Base-by-base conservation (phyloP, 1,284 basidiomycete genomes). In the Ganoderma leucocontextum region DNA sequence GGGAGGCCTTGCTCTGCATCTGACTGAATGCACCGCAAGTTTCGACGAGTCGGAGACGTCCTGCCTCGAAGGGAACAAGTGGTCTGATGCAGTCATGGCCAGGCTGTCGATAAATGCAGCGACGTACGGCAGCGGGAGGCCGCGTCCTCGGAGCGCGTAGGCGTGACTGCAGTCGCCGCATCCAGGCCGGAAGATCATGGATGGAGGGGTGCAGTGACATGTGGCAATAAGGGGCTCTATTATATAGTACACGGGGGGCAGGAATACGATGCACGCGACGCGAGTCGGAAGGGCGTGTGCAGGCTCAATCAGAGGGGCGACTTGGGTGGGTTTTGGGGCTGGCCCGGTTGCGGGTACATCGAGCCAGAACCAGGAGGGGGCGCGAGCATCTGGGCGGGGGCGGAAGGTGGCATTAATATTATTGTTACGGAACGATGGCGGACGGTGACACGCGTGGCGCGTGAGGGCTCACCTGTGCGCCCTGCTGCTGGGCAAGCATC, bases 401-500 rank as follows among this genome's bases (percentile, higher is more conserved):
- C 15, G 13, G 35, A 39, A 19, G 22, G 13, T 15, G n/a, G 25
- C 10, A 17, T 35, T 29, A n/a, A 42, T 38, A 39, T 17, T 10
- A 39, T 12, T 10, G 12, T 25, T n/a, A 22, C 17, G 19, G 19
- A 17, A 12, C 13, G 35, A 22, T 25, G 22, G 19, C 2, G 29
- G 33, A 10, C 4, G 57, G n/a, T 38, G 36, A 39, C 41, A 35
- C 52, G 52, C 13, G 25, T 25, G 12, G 41, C 25, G 29, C 22
- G 53, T 19, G 39, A 8, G 39, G 35, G 66, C 72, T 63, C 65
- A 73, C 72, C 82, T 97, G 95, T 22, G 91, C 91, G 49, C 96
- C 96, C 78, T 95, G 91, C 80, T 96, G 95, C 81, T 98, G 96
- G 63, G 95, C 94, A 74, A 95, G 84, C 88, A 96, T 91, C 81